These are phyloP conservation scores for Dactylellina drechsleri DNA, from an alignment of 2,329 filamentous ascomycete species.

Conservation along the genomic window DNA sequence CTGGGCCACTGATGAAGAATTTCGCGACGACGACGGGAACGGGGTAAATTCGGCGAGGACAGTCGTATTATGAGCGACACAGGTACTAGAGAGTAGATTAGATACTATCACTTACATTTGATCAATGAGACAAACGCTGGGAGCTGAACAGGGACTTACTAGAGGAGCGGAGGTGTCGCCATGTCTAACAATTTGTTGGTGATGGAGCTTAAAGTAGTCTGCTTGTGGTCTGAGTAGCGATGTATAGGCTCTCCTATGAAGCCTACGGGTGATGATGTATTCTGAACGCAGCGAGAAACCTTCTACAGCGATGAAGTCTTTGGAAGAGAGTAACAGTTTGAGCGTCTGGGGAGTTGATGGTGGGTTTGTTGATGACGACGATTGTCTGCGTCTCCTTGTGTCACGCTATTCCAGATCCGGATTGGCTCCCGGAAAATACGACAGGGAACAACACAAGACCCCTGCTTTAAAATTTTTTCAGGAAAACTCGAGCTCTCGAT, in stretches of 20 bases:
- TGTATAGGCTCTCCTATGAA: background rate
- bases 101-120: constrained; percentile 15
- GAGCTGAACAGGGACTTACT: constrained; percentile 38
- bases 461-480: constrained; percentile 36
- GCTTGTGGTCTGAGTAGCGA: background rate
- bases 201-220: background rate
- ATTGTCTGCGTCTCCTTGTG: constrained; percentile 41
- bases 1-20: constrained; percentile 72
- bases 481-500: background rate
- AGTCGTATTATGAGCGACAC: constrained; percentile 91
- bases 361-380: constrained; percentile 32
- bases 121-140: constrained; percentile 4
- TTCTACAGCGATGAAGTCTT: constrained; percentile 3
- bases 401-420: constrained; percentile 38
- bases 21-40: constrained; percentile 74
- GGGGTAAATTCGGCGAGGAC: constrained; percentile 94
- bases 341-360: constrained; percentile 1
- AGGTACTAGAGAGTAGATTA: constrained; percentile 71
- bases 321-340: background rate
- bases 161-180: constrained; percentile 56
- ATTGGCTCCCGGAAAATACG: constrained; percentile 46
- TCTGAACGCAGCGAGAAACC: background rate
- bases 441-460: constrained; percentile 52
- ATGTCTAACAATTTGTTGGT: constrained; percentile 7
- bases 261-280: background rate